Base-by-base conservation (phyloP, 768 basidiomycete genomes). In the Mycena filopes region DNA sequence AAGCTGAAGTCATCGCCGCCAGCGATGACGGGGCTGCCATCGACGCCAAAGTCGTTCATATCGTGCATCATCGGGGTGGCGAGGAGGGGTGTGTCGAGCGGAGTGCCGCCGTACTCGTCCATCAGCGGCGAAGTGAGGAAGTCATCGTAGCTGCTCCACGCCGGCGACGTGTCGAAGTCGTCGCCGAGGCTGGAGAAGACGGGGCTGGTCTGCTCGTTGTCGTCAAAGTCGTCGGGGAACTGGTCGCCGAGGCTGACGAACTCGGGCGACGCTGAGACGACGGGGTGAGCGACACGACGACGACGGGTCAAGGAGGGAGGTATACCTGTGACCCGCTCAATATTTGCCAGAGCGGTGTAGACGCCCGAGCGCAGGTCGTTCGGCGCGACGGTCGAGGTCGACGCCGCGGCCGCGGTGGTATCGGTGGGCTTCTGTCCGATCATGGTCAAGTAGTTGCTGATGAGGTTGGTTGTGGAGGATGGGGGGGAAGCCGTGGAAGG, bases 381-480 rank as follows among this genome's bases (percentile, higher is more conserved):
- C 6, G 48, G 55, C 15, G 63, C 48, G 49, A 49, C 58, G 23
- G 56, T 63, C 42, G 40, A 16, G 40, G 60, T 16, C 1, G 29
- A 42, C 2, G 42, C 60, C 25, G 26, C 46, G 21, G 67, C 66
- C 61, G 66, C 66, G 26, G 67, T 66, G 49, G 70, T 53, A 31
- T 74, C 72, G 28, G 57, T 65, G 21, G 79, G 73, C 18, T 75
- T 74, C 55, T 78, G 73, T 38, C 77, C 77, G 36, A 85, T 68
- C 84, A 86, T 86, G 28, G 72, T 82, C 72, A 86, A 75, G 65
- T 86, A 86, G 55, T 81, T 81, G 31, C 81, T 78, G 72, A 78
- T 78, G 61, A 55, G 61, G 45, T 78, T 72, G 66, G 73, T 66
- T 64, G 81, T 73, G 58, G 47, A n/a, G 25, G 25, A 36, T 69